Conservation (phyloP, 1,284 basidiomycete species). For the Boletus semigastroideus region DNA sequence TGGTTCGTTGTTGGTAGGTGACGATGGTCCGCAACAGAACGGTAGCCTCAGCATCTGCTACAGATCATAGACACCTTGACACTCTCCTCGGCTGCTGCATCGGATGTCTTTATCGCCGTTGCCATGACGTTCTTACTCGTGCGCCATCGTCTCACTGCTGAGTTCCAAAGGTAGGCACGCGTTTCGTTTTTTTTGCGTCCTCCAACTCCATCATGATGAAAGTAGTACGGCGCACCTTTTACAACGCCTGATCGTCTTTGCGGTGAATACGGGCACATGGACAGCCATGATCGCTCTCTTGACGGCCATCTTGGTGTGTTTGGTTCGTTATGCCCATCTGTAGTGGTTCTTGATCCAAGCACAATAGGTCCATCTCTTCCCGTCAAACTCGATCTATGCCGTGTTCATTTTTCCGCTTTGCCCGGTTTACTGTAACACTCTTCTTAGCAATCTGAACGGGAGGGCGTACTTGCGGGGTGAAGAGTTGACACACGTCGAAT, state of each 20-base stretch:
- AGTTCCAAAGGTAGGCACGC: background rate
- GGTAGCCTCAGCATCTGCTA: background rate
- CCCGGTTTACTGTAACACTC: constrained; percentile 17
- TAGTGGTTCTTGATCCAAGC: background rate
- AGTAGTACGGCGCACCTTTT: constrained; percentile 11
- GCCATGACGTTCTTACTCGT: background rate
- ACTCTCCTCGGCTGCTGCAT: background rate
- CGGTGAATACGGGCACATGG: constrained; percentile 17
- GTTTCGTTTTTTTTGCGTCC: too few species aligned
- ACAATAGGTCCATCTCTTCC: background rate
- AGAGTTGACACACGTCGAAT: too few species aligned
- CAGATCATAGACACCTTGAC: background rate
- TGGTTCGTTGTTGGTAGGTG: background rate
- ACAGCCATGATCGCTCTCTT: constrained; percentile 10
- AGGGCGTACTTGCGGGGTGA: constrained; percentile 3
- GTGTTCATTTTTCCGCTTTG: constrained; percentile 11
- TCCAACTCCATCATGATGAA: background rate
- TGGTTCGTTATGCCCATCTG: too few species aligned
- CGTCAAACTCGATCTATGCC: background rate
- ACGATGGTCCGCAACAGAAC: background rate
- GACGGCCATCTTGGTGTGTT: constrained; percentile 9
- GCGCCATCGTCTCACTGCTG: background rate
- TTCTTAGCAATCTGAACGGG: constrained; percentile 17
- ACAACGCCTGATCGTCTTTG: constrained; percentile 12
- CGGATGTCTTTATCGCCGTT: background rate